Conservation (phyloP, 768 basidiomycete species). For the Amyloporia xantha region DNA sequence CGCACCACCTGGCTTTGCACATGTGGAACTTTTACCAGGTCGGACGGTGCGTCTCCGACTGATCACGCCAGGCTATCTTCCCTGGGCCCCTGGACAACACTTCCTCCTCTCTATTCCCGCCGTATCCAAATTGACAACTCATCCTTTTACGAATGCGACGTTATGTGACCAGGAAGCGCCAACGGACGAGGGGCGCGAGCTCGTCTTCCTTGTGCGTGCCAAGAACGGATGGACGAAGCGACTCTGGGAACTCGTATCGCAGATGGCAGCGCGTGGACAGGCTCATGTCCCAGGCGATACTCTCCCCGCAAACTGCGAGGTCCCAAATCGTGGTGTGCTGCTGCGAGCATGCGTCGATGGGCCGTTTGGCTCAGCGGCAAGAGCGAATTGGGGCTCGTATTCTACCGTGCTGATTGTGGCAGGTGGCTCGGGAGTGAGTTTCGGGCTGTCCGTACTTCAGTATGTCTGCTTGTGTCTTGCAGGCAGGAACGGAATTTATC, state of each 20-base stretch:
- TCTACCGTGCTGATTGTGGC: conserved; percentile 57
- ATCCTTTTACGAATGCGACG: conserved; percentile 70
- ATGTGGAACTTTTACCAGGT: conserved; percentile 60
- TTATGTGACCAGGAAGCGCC: conserved; percentile 45
- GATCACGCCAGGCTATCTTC: conserved; percentile 44
- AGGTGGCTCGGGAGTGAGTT: conserved; percentile 74
- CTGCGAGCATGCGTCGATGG: conserved; percentile 57
- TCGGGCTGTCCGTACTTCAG: conserved; percentile 59
- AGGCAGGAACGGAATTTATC: conserved; percentile 41
- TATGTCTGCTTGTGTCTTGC: conserved; percentile 54
- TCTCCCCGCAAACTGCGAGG: conserved; percentile 21
- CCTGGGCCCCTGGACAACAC: conserved; percentile 78
- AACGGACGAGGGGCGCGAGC: conserved; percentile 41
- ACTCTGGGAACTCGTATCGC: conserved; percentile 51
- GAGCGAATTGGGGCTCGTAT: conserved; percentile 53
- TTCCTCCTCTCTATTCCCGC: conserved; percentile 65
- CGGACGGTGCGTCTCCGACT: conserved; percentile 65
- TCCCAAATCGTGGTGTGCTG: conserved; percentile 44
- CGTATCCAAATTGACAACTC: conserved; percentile 52
- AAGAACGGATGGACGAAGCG: conserved; percentile 63
- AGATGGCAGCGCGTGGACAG: conserved; percentile 26
- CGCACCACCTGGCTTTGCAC: conserved; percentile 63
- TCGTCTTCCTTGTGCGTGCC: conserved; percentile 64
- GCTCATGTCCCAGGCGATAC: conserved; percentile 25
- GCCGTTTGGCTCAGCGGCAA: conserved; percentile 59